These are phyloP conservation scores for Metschnikowia bowlesiae DNA, from an alignment of 805 yeast genomes.

Conservation along the genomic window DNA sequence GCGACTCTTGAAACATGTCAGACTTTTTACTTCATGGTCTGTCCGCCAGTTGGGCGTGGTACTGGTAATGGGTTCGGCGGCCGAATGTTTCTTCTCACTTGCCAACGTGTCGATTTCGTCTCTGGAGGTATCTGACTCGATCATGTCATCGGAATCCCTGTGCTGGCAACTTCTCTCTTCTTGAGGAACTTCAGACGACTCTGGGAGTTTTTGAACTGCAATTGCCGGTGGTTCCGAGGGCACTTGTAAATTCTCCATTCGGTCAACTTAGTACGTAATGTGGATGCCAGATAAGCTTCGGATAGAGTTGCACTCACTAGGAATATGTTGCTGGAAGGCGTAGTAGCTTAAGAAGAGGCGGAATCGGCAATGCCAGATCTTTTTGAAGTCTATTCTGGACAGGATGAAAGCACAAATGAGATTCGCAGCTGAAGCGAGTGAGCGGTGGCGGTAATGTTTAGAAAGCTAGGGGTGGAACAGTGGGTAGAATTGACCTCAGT, in stretches of 20 bases:
- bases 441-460: neutral
- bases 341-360: neutral
- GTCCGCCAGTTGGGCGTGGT: neutral
- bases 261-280: neutral
- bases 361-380: neutral
- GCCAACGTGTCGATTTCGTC: neutral
- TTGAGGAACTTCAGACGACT: neutral
- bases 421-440: conserved; percentile 3
- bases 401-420: neutral
- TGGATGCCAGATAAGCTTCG: neutral
- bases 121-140: neutral
- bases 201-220: neutral
- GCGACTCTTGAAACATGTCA: neutral
- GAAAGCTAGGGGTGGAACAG: neutral
- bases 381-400: neutral
- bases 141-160: neutral
- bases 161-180: neutral
- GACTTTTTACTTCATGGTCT: neutral
- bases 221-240: conserved; percentile 1
- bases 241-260: neutral
- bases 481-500: neutral
- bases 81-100: neutral
- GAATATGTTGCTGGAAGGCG: too few relatives aligned
- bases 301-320: neutral
- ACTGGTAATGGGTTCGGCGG: neutral